Base-by-base conservation (phyloP, 2,329 filamentous ascomycete species). In the Hypoxylon sp. region DNA sequence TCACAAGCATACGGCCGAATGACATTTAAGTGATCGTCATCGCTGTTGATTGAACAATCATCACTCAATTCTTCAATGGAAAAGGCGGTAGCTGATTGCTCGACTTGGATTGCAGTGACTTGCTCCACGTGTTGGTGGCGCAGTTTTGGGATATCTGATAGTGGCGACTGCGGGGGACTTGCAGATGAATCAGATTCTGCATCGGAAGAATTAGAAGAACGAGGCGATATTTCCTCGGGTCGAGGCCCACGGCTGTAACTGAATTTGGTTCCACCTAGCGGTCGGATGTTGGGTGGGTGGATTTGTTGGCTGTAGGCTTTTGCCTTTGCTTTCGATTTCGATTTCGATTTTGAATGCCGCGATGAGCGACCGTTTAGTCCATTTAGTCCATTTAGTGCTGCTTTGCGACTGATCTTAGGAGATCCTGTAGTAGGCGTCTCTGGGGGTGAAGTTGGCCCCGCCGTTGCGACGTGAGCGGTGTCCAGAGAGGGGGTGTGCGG, bases 391-490 rank as follows among this genome's bases (percentile, higher is more conserved):
- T 68, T 53, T 14, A 68, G 50, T 17, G 66, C 60, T 56, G 60
- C 60, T 67, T 72, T 73, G 56, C 75, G 75, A 61, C 65, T 67
- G 48, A 73, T 70, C 34, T 59, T 72, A 57, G 77, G 79, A 52
- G 76, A 75, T 52, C 76, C 71, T n/a, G 77, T 75, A 41, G 76
- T 80, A 7, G 80, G 81, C 14, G 80, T 82, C 67, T 80, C 78
- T 61, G 81, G 80, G 49, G 80, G 81, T 60, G 81, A 82, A 30
- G 80, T 80, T 56, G 79, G 80, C 50, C 73, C 75, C 49, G 55
- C 43, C 48, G 67, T 67, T 73, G 75, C 65, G 50, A 71, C 64
- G 49, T 72, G 73, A 62, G 71, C 69, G 45, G 75, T 68, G 52
- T 75, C 71, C 60, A 78, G 60, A 61, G 73, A 72, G 52, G 76